Percentiles rank a stretch among this genome's conserved stretches.
phyloP scores from a whole-genome alignment of 306 rosid genomes.

The Senna tora region DNA sequence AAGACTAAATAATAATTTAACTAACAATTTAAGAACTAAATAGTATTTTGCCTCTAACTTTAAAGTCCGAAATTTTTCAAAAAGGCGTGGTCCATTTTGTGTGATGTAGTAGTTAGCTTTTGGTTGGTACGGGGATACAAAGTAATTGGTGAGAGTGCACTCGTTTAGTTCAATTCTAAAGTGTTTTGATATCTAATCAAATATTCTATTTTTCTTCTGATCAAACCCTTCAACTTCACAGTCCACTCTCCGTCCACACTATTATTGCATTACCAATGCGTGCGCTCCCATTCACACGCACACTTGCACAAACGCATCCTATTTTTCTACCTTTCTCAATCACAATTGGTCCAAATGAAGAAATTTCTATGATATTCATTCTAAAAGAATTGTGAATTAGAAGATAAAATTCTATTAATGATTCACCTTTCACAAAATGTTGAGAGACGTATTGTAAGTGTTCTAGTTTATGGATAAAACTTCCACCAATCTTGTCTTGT shows the following conservation, averaged over 20 bases:
- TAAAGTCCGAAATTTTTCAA: neutral
- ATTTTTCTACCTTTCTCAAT: neutral
- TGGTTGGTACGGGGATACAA: no score
- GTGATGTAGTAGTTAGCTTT: neutral
- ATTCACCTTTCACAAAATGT: no score
- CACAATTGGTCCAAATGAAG: neutral
- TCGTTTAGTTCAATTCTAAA: constrained; percentile 7
- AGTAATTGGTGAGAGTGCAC: constrained; percentile 25
- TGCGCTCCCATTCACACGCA: constrained; percentile 12
- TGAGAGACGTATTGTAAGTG: no score
- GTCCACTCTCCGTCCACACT: neutral
- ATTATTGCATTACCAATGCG: no score
- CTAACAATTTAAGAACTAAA: no score
- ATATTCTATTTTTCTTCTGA: constrained; percentile 29
- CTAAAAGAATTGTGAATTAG: no score
- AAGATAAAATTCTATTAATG: no score
- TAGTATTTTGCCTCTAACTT: no score
- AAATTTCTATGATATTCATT: no score
- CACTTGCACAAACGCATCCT: neutral
- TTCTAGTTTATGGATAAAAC: no score
- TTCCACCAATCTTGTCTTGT: no score
- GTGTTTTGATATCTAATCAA: constrained; percentile 12
- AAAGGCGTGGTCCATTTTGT: constrained; percentile 39
- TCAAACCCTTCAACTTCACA: constrained; percentile 1
- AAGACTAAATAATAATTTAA: no score